Evolutionary conservation across 2,329 filamentous ascomycete species (phyloP).

Genomic region (Venturia nashicola): DNA sequence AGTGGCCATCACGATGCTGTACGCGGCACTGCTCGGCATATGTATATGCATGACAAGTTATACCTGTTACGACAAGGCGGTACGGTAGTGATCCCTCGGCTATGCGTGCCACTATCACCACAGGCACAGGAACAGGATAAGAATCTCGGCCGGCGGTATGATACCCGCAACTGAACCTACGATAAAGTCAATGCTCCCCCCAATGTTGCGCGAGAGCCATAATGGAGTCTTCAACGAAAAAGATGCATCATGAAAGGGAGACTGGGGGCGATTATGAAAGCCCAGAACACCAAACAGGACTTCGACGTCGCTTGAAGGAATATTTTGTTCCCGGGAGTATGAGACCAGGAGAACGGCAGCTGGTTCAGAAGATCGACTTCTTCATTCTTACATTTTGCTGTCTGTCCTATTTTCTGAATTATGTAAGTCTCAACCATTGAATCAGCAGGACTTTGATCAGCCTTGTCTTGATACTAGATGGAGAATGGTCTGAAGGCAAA

Average conservation of each 20-base stretch:
- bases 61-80: background rate
- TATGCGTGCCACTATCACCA: background rate
- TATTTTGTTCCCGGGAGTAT: background rate
- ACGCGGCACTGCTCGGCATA: background rate
- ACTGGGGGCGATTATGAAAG: background rate
- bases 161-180: background rate
- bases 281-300: background rate
- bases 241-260: background rate
- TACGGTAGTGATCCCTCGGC: background rate
- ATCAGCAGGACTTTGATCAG: too few relatives aligned
- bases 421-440: conserved; percentile 13
- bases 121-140: background rate
- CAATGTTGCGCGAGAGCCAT: background rate
- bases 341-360: conserved; percentile 26
- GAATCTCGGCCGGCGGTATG: background rate
- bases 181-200: background rate
- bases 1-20: background rate
- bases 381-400: conserved; percentile 55
- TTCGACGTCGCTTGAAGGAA: background rate
- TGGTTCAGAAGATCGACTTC: conserved; percentile 49
- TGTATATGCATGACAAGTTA: background rate
- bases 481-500: too few relatives aligned
- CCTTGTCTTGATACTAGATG: too few relatives aligned
- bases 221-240: background rate
- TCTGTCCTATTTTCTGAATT: conserved; percentile 28